Base-by-base conservation (phyloP, 2,329 filamentous ascomycete species). In the Penicillium oxalicum region DNA sequence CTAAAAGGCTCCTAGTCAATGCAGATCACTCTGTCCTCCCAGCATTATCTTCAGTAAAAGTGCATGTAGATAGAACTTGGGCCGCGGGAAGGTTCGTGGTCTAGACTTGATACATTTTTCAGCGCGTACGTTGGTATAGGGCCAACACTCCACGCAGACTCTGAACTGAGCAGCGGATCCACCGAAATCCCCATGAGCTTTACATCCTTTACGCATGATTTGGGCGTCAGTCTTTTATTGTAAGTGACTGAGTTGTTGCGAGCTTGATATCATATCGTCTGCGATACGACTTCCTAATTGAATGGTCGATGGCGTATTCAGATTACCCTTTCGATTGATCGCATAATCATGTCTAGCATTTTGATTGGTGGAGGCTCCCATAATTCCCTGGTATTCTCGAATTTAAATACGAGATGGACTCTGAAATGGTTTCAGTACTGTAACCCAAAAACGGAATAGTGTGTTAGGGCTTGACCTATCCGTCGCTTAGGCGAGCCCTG, bases 401-500 rank as follows among this genome's bases (percentile, higher is more conserved):
- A 33, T 41, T 45, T 50, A 33, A 47, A 49, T 51, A 59, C 55
- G 1, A 32, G 18, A 32, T 32, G 7, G 11, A 32, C 11, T n/a
- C 26, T n/a, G 13, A 41, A 28, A 49, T 38, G 26, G 1, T 27
- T 4, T 11, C 24, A 33, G 28, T 49, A 47, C 26, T 2, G 18
- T 4, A 26, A 5, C 12, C 62, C 61, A 26, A 55, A 64, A 57
- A 2, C 0, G 54, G 62, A 43, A 45, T 67, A 67, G 63, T 47
- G 55, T 33, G 9, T 58, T 71, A 71, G 70, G 70, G 69, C 56
- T 69, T 60, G 57, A 65, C 66, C 68, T 69, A 65, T 59, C 53
- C 58, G 61, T 71, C 69, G 68, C 69, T 72, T 72, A 72, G 67
- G 61, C 68, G 69, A 71, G 65, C 58, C 60, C 61, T 57, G 51